These are phyloP conservation scores for Kappamyces sp. DNA, from an alignment of 192 early-diverging fungal genomes.

Conservation along the genomic window DNA sequence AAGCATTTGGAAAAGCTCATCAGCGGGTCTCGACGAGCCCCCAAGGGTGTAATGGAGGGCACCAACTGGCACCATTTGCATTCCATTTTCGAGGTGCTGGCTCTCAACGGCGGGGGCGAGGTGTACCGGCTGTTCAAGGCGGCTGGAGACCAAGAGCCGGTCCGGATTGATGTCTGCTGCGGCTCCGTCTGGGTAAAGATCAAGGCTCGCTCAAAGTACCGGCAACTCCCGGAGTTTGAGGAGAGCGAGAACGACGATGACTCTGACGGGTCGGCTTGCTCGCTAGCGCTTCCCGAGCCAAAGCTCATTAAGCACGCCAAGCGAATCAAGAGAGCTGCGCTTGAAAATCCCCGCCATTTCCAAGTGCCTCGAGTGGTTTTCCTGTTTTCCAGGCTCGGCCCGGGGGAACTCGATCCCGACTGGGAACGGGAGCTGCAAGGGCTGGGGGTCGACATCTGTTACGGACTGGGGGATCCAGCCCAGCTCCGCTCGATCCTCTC, in stretches of 20 bases:
- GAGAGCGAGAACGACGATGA: conserved; percentile 17
- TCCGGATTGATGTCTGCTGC: conserved; percentile 31
- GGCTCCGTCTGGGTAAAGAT: conserved; percentile 42
- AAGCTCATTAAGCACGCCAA: conserved; percentile 32
- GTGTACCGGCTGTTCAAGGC: background rate
- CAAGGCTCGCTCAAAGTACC: conserved; percentile 33
- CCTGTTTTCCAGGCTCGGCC: conserved; percentile 27
- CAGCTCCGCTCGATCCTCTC: background rate
- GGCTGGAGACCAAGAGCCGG: background rate
- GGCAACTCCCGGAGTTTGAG: conserved; percentile 20
- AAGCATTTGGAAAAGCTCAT: conserved; percentile 7
- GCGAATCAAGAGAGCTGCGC: conserved; percentile 25
- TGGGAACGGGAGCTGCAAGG: conserved; percentile 13
- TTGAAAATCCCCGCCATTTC: conserved; percentile 33
- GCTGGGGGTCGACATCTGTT: conserved; percentile 26
- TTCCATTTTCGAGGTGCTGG: conserved; percentile 1
- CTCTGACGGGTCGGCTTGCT: conserved; percentile 8
- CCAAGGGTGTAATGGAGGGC: background rate
- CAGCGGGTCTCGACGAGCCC: conserved; percentile 2
- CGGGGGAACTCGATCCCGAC: conserved; percentile 3
- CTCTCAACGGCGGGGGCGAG: background rate
- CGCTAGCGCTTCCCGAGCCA: conserved; percentile 6
- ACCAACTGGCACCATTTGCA: conserved; percentile 7
- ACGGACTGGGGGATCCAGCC: background rate
- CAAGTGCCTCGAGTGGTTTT: conserved; percentile 31